A percentile compares a stretch with the other conserved stretches of the same genome.
phyloP scores from a whole-genome alignment of 768 basidiomycete species.

The Naganishia randhawae region DNA sequence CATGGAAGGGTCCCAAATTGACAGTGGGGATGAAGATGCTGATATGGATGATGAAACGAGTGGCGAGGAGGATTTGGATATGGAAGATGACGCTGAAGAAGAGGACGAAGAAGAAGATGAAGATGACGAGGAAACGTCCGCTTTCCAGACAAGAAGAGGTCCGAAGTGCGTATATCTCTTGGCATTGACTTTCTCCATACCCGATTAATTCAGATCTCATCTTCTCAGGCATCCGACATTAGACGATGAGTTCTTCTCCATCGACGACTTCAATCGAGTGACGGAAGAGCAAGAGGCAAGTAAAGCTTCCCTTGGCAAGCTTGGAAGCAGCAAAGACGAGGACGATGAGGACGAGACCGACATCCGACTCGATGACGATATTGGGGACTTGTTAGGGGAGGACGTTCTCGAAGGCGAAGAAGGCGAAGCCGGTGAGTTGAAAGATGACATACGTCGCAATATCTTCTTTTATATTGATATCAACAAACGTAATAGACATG shows the following conservation, averaged over 20 bases:
- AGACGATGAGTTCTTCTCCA: constrained; percentile 86
- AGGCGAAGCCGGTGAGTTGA: constrained; percentile 18
- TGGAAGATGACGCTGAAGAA: constrained; percentile 36
- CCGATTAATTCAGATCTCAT: constrained; percentile 25
- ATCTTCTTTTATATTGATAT: no score
- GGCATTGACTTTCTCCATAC: background rate
- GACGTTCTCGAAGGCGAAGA: constrained; percentile 25
- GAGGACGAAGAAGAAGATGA: constrained; percentile 44
- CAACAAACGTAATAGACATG: no score
- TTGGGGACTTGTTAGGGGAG: constrained; percentile 28
- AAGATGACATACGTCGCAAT: background rate
- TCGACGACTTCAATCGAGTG: constrained; percentile 80
- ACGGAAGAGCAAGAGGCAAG: constrained; percentile 72
- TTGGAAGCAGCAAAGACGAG: constrained; percentile 51
- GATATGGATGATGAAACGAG: constrained; percentile 35
- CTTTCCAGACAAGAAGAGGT: constrained; percentile 17
- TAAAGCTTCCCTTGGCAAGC: constrained; percentile 60
- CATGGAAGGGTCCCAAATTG: constrained; percentile 37
- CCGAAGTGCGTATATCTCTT: constrained; percentile 36
- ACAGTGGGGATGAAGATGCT: constrained; percentile 36
- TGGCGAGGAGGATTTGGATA: constrained; percentile 29
- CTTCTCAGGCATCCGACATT: constrained; percentile 56
- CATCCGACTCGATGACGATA: constrained; percentile 38
- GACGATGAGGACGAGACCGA: constrained; percentile 46
- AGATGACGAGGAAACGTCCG: constrained; percentile 17